These are phyloP conservation scores for Colletotrichum orchidophilum DNA, from an alignment of 2,329 filamentous ascomycete species.

Conservation along the genomic window DNA sequence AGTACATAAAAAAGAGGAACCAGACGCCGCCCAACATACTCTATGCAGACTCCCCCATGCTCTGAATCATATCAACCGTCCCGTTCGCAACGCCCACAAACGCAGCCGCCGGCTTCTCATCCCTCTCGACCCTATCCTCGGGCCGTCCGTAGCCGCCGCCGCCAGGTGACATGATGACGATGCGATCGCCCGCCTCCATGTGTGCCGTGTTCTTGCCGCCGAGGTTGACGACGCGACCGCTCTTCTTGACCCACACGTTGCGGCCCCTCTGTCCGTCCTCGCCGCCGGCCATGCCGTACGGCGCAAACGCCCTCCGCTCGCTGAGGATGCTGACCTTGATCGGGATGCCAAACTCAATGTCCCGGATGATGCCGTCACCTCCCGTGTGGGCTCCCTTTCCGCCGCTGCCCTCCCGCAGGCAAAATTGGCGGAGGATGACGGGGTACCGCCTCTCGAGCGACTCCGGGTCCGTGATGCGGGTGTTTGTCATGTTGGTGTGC, in stretches of 20 bases:
- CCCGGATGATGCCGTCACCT: constrained; percentile 74
- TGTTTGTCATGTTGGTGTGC: constrained; percentile 88
- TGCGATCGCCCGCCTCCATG: constrained; percentile 67
- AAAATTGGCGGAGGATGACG: constrained; percentile 76
- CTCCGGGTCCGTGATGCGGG: constrained; percentile 82
- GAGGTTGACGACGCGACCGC: constrained; percentile 58
- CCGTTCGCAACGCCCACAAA: constrained; percentile 27
- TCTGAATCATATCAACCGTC: constrained; percentile 29
- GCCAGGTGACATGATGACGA: constrained; percentile 69
- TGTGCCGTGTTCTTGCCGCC: constrained; percentile 69
- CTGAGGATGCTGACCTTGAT: constrained; percentile 76
- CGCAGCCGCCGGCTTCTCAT: not conserved
- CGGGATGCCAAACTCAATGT: constrained; percentile 77
- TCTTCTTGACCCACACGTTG: constrained; percentile 70
- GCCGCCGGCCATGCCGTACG: constrained; percentile 77
- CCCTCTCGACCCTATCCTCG: not conserved
- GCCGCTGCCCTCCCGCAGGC: constrained; percentile 68
- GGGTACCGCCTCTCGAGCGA: constrained; percentile 82
- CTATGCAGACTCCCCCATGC: constrained; percentile 27
- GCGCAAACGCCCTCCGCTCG: constrained; percentile 74
- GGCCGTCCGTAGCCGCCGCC: constrained; percentile 66
- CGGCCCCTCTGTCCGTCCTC: constrained; percentile 72
- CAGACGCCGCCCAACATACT: not conserved
- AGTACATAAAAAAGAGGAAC: not conserved
- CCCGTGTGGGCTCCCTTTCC: constrained; percentile 70